Percentiles rank a stretch among this genome's conserved stretches.
These are phyloP conservation scores for Adansonia madagascariensis DNA, from an alignment of 441 rosid species.

Conservation along the genomic window DNA sequence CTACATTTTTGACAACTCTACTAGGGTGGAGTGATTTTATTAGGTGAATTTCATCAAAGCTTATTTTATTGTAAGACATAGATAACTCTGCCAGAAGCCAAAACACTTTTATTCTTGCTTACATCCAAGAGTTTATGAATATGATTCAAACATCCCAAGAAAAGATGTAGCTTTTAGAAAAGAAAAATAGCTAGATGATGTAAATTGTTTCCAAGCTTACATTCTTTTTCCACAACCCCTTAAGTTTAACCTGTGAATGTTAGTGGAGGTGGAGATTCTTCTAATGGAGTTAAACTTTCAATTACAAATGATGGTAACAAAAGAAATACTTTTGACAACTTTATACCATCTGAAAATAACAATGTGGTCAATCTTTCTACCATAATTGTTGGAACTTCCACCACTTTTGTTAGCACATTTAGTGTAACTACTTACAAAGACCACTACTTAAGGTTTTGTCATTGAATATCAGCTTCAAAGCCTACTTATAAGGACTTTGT, in stretches of 20 bases:
- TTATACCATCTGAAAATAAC: neutral
- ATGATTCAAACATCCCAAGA: neutral
- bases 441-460: neutral
- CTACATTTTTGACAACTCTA: neutral
- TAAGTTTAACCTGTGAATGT: neutral
- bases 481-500: too few species aligned
- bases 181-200: neutral
- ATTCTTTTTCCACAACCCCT: too few species aligned
- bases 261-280: neutral
- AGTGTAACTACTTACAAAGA: neutral
- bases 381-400: neutral
- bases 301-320: too few species aligned
- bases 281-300: neutral
- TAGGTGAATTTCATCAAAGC: neutral
- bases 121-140: neutral
- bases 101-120: neutral
- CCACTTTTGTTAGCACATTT: neutral
- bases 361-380: neutral
- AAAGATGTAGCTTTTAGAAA: neutral
- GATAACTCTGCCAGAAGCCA: neutral
- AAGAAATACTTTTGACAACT: neutral
- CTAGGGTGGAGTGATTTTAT: neutral
- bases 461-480: neutral
- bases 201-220: neutral
- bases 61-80: neutral